A percentile compares a stretch with the other conserved stretches of the same genome.
These are phyloP conservation scores for Suillus hirtellus DNA, from an alignment of 768 basidiomycete genomes.

Conservation along the genomic window DNA sequence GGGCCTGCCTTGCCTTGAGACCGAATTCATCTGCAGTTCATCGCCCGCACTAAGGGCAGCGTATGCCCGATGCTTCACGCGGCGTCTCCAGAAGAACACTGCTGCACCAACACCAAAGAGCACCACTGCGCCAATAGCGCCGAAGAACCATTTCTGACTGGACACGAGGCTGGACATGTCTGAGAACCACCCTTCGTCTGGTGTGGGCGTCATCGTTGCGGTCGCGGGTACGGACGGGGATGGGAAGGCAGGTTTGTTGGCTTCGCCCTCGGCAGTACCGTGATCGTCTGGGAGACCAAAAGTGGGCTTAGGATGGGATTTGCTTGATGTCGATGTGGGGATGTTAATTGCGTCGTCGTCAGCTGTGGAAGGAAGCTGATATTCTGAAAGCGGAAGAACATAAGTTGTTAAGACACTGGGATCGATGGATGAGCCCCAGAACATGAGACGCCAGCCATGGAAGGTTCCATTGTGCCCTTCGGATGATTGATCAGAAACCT, in stretches of 20 bases:
- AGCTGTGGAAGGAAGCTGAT: slow-evolving; percentile 49
- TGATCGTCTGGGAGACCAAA: slow-evolving; percentile 86
- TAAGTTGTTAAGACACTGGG: slow-evolving; percentile 62
- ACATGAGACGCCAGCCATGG: slow-evolving; percentile 87
- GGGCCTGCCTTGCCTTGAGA: slow-evolving; percentile 48
- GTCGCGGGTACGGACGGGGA: slow-evolving; percentile 28
- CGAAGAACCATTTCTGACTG: slow-evolving; percentile 88
- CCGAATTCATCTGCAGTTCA: slow-evolving; percentile 74
- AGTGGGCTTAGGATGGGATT: slow-evolving; percentile 81
- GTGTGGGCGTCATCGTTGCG: slow-evolving; percentile 52
- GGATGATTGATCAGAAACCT: slow-evolving; percentile 78
- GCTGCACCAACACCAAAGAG: slow-evolving; percentile 70
- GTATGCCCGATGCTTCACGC: slow-evolving; percentile 51
- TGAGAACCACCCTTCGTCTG: slow-evolving; percentile 85
- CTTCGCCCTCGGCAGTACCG: slow-evolving; percentile 76
- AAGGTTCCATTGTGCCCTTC: slow-evolving; percentile 61
- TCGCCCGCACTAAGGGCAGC: slow-evolving; percentile 60
- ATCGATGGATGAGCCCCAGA: slow-evolving; percentile 90
- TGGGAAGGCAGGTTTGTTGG: slow-evolving; percentile 71
- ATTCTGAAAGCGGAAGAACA: slow-evolving; percentile 54
- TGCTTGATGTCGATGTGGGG: slow-evolving; percentile 48
- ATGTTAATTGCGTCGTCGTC: slow-evolving; percentile 41
- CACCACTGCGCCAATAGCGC: slow-evolving; percentile 74
- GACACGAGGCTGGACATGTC: slow-evolving; percentile 72
- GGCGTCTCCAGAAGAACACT: slow-evolving; percentile 80